Base-by-base conservation (phyloP, 176 grass and related monocot genomes). In the Eragrostis curvula region DNA sequence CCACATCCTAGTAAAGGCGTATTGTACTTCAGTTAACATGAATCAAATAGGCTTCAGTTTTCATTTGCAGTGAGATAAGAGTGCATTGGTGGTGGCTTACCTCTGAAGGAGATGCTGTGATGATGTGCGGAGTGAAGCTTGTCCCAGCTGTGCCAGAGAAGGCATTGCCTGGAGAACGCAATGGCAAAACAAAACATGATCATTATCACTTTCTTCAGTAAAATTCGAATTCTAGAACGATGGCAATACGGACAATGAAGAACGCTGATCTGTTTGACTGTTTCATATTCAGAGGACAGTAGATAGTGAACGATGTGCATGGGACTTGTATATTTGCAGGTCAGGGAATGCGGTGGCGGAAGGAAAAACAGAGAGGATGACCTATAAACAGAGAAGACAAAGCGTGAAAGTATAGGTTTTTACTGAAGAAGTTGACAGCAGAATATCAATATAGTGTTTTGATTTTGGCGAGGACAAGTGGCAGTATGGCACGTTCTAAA, bases 91-190 rank as follows among this genome's bases (percentile, higher is more conserved):
- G 32, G 32, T 13, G 9, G n/a, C n/a, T n/a, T 86, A 92, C 90
- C 90, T 92, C 90, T 70, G 87, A 83, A 68, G 83, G 83, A 21
- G 90, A 83, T 47, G 46, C 83, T 18, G 87, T 93, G 77, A 97
- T 97, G 73, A 97, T 80, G 81, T 97, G 94, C 8, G 91, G 94
- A 52, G 94, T 97, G 81, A 97, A 97, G 75, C 88, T 90, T 53
- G 88, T 97, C 24, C 94, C 94, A 48, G 94, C 94, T 13, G 94
- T 89, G 8, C 94, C 94, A 53, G 91, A 75, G 86, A 97, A 86
- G 15, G 86, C 90, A 83, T 89, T 92, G 66, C 91, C 94, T 91
- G 70, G 29, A 18, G 16, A 0, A 49, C 24, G 44, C 9, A 73
- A 47, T 70, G 66, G 1, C 46, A 51, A 9, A 18, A n/a, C n/a